These are phyloP conservation scores for Fusarium coicis DNA, from an alignment of 2,329 filamentous ascomycete species.

Conservation along the genomic window DNA sequence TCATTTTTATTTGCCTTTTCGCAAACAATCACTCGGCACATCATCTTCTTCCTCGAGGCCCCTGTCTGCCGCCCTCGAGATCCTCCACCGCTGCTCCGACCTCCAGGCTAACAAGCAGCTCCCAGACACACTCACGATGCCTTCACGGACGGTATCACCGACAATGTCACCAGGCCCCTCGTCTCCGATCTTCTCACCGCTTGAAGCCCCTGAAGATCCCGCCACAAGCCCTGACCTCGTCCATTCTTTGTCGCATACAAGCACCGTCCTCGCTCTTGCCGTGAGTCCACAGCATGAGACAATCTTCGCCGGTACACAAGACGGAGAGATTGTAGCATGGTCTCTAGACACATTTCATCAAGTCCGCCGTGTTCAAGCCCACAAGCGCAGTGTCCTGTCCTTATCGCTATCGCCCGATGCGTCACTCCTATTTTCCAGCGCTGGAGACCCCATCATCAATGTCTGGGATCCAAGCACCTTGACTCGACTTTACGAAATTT, in stretches of 20 bases:
- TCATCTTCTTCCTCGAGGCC: neutral
- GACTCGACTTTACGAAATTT: slow-evolving; percentile 85
- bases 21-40: neutral
- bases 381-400: slow-evolving; percentile 90
- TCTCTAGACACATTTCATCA: slow-evolving; percentile 88
- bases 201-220: slow-evolving; percentile 41
- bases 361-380: slow-evolving; percentile 82
- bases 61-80: slow-evolving; percentile 2
- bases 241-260: slow-evolving; percentile 80
- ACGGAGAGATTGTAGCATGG: slow-evolving; percentile 93
- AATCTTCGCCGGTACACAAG: slow-evolving; percentile 92
- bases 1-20: rapidly evolving
- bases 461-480: slow-evolving; percentile 88
- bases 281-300: slow-evolving; percentile 80
- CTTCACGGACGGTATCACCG: slow-evolving; percentile 39
- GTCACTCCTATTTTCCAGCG: slow-evolving; percentile 86
- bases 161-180: slow-evolving; percentile 36
- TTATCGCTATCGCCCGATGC: slow-evolving; percentile 82
- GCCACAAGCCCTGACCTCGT: slow-evolving; percentile 67
- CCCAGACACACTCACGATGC: slow-evolving; percentile 37
- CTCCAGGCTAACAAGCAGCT: slow-evolving; percentile 8
- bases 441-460: slow-evolving; percentile 92
- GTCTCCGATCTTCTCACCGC: slow-evolving; percentile 39
- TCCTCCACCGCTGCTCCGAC: neutral
- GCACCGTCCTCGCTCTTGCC: slow-evolving; percentile 83